Evolutionary conservation across 805 yeast genomes (phyloP), one percentile per base, ranked within the genome.

Genomic region (Wickerhamomyces xylosicus): DNA sequence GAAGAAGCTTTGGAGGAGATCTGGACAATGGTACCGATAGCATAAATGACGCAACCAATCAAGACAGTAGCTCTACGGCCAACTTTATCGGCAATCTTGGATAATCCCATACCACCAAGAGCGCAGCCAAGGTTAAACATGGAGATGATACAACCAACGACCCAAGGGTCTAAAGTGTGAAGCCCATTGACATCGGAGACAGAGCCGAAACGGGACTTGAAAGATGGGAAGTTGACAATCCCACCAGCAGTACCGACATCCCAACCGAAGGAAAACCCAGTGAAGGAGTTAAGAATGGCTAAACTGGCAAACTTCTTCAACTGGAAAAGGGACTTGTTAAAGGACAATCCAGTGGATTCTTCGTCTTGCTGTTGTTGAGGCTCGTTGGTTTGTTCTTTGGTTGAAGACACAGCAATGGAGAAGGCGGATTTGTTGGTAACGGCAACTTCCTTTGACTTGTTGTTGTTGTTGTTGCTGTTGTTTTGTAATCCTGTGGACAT

Each of bases 171-270:
- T 37, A 74, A 56, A 35, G 56, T 54, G 46, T 56, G 51, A 2
- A 50, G 58, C 41, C 79, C 80, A 33, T 46, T 34, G 7, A 47
- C 52, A 5, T 54, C 37, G 36, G 62, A 46, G 3, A 45, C 18
- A 44, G 64, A 59, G 53, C 83, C 85, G 47, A 78, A 77, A 49
- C 78, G 62, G 16, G 47, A 41, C 38, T 61, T 53, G 58, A 71
- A 79, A 45, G 76, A 75, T n/a, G 64, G 49, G 77, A 79, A 74
- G 54, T 74, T 74, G 37, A 78, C 75, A 50, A 79, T 75, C 47
- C 85, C 85, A 32, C 83, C 77, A 58, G 79, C 73, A 46, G 86
- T 78, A 64, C 86, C 87, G 37, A 85, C 80, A 64, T 79, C 87
- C 71, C 79, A 79, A 43, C 87, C 87, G 52, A 76, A 79, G 33